phyloP scores from a whole-genome alignment of 2,329 filamentous ascomycete species.

The Trichophyton simii region DNA sequence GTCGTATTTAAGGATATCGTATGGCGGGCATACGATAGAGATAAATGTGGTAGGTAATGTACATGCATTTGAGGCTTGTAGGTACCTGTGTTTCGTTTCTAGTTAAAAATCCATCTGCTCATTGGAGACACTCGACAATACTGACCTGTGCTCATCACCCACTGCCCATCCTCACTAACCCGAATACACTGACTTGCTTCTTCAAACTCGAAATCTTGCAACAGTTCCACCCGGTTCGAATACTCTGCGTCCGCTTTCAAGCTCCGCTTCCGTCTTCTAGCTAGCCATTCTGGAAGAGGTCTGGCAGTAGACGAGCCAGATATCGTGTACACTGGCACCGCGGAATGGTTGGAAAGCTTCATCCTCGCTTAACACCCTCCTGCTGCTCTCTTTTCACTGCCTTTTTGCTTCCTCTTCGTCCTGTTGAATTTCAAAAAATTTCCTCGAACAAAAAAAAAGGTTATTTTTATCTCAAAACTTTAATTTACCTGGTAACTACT shows the following conservation, averaged over 20 bases:
- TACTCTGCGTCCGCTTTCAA: conserved; percentile 88
- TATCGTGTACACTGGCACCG: conserved; percentile 87
- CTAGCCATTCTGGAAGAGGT: conserved; percentile 89
- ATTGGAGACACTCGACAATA: neutral
- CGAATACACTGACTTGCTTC: conserved; percentile 85
- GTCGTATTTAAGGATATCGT: conserved; percentile 85
- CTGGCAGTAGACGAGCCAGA: conserved; percentile 79
- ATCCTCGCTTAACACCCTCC: conserved; percentile 19
- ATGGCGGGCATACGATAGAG: conserved; percentile 85
- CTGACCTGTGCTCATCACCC: conserved; percentile 85
- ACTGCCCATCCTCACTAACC: conserved; percentile 88
- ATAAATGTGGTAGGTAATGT: conserved; percentile 87
- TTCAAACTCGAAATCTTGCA: conserved; percentile 97
- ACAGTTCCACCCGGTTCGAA: conserved; percentile 80
- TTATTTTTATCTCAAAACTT: too few relatives aligned
- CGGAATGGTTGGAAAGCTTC: conserved; percentile 52
- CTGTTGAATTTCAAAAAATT: too few relatives aligned
- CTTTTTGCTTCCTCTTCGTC: too few relatives aligned
- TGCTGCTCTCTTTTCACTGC: too few relatives aligned
- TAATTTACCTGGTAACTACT: neutral
- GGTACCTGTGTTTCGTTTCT: conserved; percentile 35
- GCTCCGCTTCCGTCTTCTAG: conserved; percentile 75
- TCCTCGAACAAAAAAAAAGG: too few relatives aligned
- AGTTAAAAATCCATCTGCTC: neutral
- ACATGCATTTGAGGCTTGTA: conserved; percentile 79